These are phyloP conservation scores for Orbilia oligospora DNA, from an alignment of 2,329 filamentous ascomycete genomes.

Conservation along the genomic window DNA sequence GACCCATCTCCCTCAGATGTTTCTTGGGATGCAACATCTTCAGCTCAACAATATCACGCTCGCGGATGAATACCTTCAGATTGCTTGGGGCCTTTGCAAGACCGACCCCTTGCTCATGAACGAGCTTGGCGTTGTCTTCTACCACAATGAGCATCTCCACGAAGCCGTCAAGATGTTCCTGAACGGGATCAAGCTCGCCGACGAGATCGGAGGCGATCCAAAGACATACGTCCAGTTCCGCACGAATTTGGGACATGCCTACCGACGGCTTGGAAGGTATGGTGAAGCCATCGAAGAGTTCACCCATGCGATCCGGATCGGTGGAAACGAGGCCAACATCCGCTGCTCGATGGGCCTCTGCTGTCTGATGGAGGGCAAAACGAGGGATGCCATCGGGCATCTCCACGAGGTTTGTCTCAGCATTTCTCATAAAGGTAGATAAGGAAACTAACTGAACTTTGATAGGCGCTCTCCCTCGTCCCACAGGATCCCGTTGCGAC, in stretches of 20 bases:
- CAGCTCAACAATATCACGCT: constrained; percentile 94
- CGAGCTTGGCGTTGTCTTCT: constrained; percentile 95
- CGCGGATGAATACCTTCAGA: constrained; percentile 93
- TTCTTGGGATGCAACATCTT: constrained; percentile 98
- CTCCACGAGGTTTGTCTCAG: constrained; percentile 76
- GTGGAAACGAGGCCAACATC: constrained; percentile 81
- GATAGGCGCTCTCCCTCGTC: constrained; percentile 77
- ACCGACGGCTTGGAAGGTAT: constrained; percentile 79
- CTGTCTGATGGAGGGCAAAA: constrained; percentile 80
- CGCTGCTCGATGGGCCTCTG: constrained; percentile 89
- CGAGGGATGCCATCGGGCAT: constrained; percentile 82
- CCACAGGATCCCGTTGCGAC: constrained; percentile 86
- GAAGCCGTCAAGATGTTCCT: constrained; percentile 84
- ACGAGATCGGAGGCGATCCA: constrained; percentile 84
- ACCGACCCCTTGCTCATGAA: constrained; percentile 92
- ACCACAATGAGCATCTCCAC: constrained; percentile 85
- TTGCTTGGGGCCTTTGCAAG: constrained; percentile 85
- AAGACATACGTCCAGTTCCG: constrained; percentile 86
- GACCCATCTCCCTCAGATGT: constrained; percentile 94
- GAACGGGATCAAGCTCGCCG: constrained; percentile 81
- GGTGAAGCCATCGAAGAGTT: constrained; percentile 83
- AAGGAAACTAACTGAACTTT: constrained; percentile 10
- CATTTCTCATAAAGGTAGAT: not conserved
- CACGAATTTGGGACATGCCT: constrained; percentile 90
- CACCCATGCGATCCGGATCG: constrained; percentile 84